Evolutionary conservation across 108 stramenopile genomes (phyloP), one percentile per base, ranked within the genome.

Genomic region (Cylindrotheca closterium): DNA sequence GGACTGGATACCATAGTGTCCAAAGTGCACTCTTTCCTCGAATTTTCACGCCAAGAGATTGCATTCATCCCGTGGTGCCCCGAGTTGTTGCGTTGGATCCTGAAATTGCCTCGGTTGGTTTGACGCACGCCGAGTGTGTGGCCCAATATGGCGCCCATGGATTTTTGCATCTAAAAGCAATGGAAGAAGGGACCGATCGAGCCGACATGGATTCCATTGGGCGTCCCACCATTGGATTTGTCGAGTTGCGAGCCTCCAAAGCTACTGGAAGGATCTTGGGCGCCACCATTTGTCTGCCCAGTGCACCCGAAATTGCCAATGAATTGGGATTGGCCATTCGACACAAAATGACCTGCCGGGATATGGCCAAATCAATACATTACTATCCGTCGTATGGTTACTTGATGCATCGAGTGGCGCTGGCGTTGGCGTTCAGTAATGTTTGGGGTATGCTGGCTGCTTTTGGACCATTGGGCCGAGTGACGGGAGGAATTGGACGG

Each of bases 341-440:
- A 18, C 70, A 60, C 30, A 24, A 52, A 2, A 48, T 82, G 28
- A 65, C 58, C 2, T 60, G 52, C 2, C 31, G 67, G 0, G 77
- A 77, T 32, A 28, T 82, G 0, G 81, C 81, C 2, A 46, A 52
- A 30, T 61, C 65, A 3, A 33, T 82, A 10, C 77, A 78, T 32
- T 53, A 59, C 18, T 82, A 82, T 63, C 81, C 81, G 1, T 74
- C 73, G 0, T 73, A 82, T 65, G 81, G 81, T 25, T 82, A 82
- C 42, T 49, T 82, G 50, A 28, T 82, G 73, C 51, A 82, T 48
- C 51, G 81, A 22, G 58, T 69, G 4, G 71, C 81, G 12, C 51
- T 82, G 8, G 55, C 73, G 17, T 46, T 78, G 58, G 73, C 81
- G 17, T 31, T 75, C 49, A 37, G 42, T 8, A 31, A 55, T 42